Base-by-base conservation (phyloP, 305 asterid genomes). In the Fraxinus dipetala region DNA sequence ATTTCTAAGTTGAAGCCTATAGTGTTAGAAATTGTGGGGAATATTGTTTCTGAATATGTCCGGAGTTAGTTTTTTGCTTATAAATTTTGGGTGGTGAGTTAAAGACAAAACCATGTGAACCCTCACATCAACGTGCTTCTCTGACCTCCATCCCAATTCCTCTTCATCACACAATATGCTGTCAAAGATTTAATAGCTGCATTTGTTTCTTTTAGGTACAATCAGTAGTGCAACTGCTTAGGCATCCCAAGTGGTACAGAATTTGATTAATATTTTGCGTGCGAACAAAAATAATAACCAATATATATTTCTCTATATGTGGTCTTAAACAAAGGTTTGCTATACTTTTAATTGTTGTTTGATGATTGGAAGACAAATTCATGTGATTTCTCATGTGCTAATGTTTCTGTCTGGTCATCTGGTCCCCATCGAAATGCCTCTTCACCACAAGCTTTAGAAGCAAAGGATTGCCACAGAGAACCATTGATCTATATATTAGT, bases 381-480 rank as follows among this genome's bases (percentile, higher is more conserved):
- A 85, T 85, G 87, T 78, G 86, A 59, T 26, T 18, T 31, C 51
- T 75, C 81, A 78, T 80, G 80, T 20, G 76, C 38, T 38, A 24
- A 5, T 74, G 86, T 79, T 78, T 83, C 30, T 75, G 38, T 38
- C 30, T 73, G 76, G 76, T 61, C 26, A 73, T 54, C 65, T 22
- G 59, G 45, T 30, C 70, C 73, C 43, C 2, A 38, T 13, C 30
- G 40, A 40, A 77, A 10, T 32, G 14, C 9, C 43, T 77, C n/a
- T 31, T 31, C 76, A 61, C 38, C 30, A 75, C 75, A 75, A 5
- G 30, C 30, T 54, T 54, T 54, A 51, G 65, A 54, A 54, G 26
- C 10, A 5, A n/a, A 54, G 24, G 65, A 54, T 54, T 56, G 28
- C 67, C 67, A 56, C 38, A 65, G 61, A 13, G 10, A 6, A 0